Percentiles rank a stretch among this genome's conserved stretches.
Evolutionary conservation across 2,329 filamentous ascomycete genomes (phyloP).

Genomic region (Xylaria sp.): DNA sequence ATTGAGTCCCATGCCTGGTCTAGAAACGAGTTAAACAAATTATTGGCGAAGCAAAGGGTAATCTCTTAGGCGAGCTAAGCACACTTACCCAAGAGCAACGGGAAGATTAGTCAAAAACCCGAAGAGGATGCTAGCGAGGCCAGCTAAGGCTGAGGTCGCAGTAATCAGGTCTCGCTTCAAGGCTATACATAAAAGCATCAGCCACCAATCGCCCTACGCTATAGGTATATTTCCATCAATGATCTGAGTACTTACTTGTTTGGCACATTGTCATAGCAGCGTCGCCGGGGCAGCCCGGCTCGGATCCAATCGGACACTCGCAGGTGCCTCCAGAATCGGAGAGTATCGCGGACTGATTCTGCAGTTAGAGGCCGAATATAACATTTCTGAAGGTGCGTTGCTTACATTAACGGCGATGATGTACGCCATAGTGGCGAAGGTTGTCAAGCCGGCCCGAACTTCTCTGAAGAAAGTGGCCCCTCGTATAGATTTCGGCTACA

Average conservation of each 20-base stretch:
- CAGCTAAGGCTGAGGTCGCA: conserved; percentile 82
- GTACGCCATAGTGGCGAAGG: conserved; percentile 84
- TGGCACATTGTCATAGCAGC: conserved; percentile 58
- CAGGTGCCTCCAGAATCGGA: conserved; percentile 82
- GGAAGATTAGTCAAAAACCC: conserved; percentile 85
- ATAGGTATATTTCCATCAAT: background rate
- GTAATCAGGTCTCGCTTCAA: conserved; percentile 83
- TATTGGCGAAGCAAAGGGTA: background rate
- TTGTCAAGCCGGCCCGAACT: conserved; percentile 81
- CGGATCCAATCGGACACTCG: conserved; percentile 62
- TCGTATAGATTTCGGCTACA: conserved; percentile 72
- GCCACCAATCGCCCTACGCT: conserved; percentile 20
- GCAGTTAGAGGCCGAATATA: conserved; percentile 11
- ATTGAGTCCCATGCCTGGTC: conserved; percentile 74
- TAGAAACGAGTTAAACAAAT: conserved; percentile 46
- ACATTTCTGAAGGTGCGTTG: background rate
- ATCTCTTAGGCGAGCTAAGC: too few species aligned
- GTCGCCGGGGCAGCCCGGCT: conserved; percentile 61
- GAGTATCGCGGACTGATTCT: conserved; percentile 71
- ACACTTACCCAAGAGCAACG: conserved; percentile 75
- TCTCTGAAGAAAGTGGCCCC: conserved; percentile 79
- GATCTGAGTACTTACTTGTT: conserved; percentile 52
- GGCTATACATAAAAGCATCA: conserved; percentile 49
- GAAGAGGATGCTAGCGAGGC: conserved; percentile 79
- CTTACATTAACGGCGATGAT: conserved; percentile 79